phyloP scores from a whole-genome alignment of 1,284 basidiomycete species.

The Thecaphora thlaspeos region DNA sequence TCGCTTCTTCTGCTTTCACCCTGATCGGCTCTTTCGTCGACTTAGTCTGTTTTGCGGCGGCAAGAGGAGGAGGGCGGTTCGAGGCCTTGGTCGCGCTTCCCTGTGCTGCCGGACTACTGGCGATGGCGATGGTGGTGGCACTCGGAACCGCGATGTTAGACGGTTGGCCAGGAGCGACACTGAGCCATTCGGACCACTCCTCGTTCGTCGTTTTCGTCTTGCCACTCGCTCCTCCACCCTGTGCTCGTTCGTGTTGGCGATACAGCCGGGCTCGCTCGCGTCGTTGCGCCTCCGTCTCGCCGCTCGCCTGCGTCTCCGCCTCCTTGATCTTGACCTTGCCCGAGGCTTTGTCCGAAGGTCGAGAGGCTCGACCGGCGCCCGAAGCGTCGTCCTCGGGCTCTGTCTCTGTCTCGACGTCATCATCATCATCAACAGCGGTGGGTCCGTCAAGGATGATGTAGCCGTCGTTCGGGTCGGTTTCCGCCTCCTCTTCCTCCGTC shows the following conservation, averaged over 20 bases:
- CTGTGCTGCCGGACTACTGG: not conserved
- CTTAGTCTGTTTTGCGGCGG: not conserved
- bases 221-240: conserved; percentile 13
- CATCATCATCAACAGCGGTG: conserved; percentile 2
- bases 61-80: no score
- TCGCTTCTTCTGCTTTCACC: conserved; percentile 1
- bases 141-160: not conserved
- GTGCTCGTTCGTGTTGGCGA: conserved; percentile 23
- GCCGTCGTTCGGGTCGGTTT: not conserved
- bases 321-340: not conserved
- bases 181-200: conserved; percentile 28
- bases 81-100: no score
- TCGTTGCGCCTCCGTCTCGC: conserved; percentile 19
- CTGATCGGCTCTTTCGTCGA: not conserved
- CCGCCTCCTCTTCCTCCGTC: not conserved
- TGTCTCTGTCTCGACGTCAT: conserved; percentile 11
- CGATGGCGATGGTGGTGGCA: not conserved
- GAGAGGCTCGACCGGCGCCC: no score
- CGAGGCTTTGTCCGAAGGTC: no score
- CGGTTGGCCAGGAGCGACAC: conserved; percentile 7
- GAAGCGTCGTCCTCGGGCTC: conserved; percentile 11
- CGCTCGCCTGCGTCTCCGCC: conserved; percentile 15
- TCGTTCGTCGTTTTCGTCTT: conserved; percentile 10
- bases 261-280: conserved; percentile 22
- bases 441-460: not conserved